Evolutionary conservation across 164 flowering plant genomes (phyloP).

Genomic region (Aristolochia californica): DNA sequence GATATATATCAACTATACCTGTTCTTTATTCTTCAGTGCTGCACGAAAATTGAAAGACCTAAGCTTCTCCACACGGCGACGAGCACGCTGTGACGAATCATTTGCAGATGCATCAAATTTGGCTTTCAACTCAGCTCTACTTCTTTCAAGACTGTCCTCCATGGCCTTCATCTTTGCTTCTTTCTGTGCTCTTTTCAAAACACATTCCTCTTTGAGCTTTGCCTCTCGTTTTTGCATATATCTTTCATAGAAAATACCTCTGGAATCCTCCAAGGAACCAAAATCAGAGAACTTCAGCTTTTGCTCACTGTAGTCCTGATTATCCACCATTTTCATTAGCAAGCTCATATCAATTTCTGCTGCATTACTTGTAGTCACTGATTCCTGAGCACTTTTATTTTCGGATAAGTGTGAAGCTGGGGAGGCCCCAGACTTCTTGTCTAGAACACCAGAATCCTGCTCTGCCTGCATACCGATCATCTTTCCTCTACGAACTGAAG

Average conservation of each 20-base stretch:
- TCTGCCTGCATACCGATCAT: constrained; percentile 32
- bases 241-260: constrained; percentile 63
- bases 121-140: constrained; percentile 72
- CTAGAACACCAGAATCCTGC: constrained; percentile 17
- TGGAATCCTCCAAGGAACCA: constrained; percentile 44
- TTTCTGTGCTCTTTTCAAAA: constrained; percentile 59
- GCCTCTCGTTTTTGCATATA: constrained; percentile 89
- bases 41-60: constrained; percentile 47
- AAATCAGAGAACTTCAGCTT: constrained; percentile 37
- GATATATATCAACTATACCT: constrained; percentile 36
- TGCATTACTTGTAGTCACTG: constrained; percentile 21
- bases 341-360: constrained; percentile 24
- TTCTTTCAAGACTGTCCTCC: constrained; percentile 75
- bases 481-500: constrained; percentile 43
- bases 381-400: constrained; percentile 14
- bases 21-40: constrained; percentile 37
- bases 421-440: constrained; percentile 23
- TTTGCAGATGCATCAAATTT: constrained; percentile 51
- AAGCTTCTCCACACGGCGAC: constrained; percentile 58
- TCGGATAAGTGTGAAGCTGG: constrained; percentile 24
- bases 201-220: constrained; percentile 76
- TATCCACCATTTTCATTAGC: constrained; percentile 22
- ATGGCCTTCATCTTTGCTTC: constrained; percentile 85
- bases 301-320: constrained; percentile 18
- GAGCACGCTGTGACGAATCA: constrained; percentile 41